phyloP scores from a whole-genome alignment of 345 rosid genomes.

The Populus deltoides region DNA sequence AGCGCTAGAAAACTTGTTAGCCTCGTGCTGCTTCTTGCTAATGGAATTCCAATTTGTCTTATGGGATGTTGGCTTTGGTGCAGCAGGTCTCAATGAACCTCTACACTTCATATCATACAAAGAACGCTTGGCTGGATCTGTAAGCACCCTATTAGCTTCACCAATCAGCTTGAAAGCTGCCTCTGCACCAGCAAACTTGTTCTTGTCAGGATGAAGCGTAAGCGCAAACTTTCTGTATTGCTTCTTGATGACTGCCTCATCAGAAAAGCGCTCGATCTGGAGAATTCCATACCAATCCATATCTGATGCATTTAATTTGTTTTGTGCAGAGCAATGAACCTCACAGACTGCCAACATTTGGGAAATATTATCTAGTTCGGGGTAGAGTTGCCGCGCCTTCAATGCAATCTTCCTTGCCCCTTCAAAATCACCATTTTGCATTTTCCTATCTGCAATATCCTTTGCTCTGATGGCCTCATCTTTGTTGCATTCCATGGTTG shows the following conservation, averaged over 20 bases:
- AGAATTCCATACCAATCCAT: slow-evolving; percentile 87
- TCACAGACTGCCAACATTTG: slow-evolving; percentile 69
- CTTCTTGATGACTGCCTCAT: slow-evolving; percentile 61
- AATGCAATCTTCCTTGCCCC: slow-evolving; percentile 53
- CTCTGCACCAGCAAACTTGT: slow-evolving; percentile 81
- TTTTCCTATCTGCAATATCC: slow-evolving; percentile 55
- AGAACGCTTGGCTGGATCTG: slow-evolving; percentile 49
- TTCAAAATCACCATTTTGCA: slow-evolving; percentile 54
- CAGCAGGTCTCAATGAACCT: slow-evolving; percentile 19
- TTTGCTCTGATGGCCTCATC: slow-evolving; percentile 81
- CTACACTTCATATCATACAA: slow-evolving; percentile 54
- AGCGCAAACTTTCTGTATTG: slow-evolving; percentile 81
- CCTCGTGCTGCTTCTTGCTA: slow-evolving; percentile 26
- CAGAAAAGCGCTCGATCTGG: slow-evolving; percentile 51
- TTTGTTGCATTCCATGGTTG: slow-evolving; percentile 76
- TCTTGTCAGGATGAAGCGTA: slow-evolving; percentile 89
- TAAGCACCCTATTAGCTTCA: slow-evolving; percentile 66
- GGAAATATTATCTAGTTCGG: slow-evolving; percentile 60
- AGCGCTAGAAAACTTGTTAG: slow-evolving; percentile 5
- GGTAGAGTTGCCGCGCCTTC: slow-evolving; percentile 65
- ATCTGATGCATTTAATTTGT: slow-evolving; percentile 49
- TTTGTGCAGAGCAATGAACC: slow-evolving; percentile 62
- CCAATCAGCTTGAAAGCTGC: slow-evolving; percentile 86
- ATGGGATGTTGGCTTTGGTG: slow-evolving; percentile 23
- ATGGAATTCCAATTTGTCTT: slow-evolving; percentile 31